Evolutionary conservation across 2,329 filamentous ascomycete genomes (phyloP), one percentile per base, ranked within the genome.

Genomic region (Ceratocystis albifundus): DNA sequence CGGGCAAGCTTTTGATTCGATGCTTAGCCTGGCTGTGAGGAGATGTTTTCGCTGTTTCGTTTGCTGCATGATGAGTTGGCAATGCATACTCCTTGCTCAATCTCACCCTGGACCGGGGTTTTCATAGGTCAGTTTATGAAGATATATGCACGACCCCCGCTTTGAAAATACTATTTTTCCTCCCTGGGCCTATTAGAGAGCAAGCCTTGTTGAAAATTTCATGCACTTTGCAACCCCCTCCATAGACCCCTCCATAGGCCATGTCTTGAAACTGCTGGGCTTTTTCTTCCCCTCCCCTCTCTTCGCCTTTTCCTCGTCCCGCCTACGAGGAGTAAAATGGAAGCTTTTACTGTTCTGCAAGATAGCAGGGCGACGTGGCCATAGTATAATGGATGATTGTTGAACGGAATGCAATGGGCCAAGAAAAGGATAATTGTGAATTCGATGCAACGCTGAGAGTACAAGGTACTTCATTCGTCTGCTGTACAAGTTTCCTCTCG

Each of bases 41-140:
- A 59, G 44, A 28, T 45, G 57, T 17, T 55, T 55, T 59, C 32
- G 53, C 48, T 45, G 64, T 66, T 68, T 66, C 66, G 57, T 41
- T 22, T 44, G 59, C 64, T 68, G 67, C 67, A 68, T 65, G 67
- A 41, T 68, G 67, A 64, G 67, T 66, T 68, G 67, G 67, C 67
- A 68, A 17, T 68, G 67, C 67, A 68, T 68, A 61, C 41, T 22
- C 53, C 50, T 63, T 50, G 65, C 66, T 68, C 66, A 57, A 68
- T 68, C 66, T 63, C 65, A 55, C 50, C 63, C 22, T 59, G 25
- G 55, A 66, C 66, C 64, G 41, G 66, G 66, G 66, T 66, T 68
- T 44, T 61, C 20, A 68, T 68, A 68, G 66, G 66, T 64, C 48
- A 45, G 61, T 41, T 63, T 57, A 20, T 32, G 22, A 46, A 22